Evolutionary conservation across 768 basidiomycete species (phyloP).

Genomic region (Russula griseocarnosa): DNA sequence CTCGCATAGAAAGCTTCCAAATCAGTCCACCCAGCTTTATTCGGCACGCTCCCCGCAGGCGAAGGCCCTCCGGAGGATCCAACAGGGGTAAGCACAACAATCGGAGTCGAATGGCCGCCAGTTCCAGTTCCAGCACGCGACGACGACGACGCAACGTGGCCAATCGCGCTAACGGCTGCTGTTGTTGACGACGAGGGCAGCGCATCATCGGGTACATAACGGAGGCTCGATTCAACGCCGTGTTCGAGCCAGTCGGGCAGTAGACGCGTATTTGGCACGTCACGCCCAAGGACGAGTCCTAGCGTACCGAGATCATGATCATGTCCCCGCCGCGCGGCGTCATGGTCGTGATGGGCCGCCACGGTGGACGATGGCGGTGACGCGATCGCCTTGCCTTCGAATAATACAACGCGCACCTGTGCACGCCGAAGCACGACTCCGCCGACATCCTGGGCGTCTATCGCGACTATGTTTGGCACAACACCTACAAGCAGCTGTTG

Average conservation of each 20-base stretch:
- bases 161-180: conserved; percentile 40
- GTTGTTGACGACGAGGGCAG: conserved; percentile 31
- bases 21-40: conserved; percentile 50
- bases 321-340: not conserved
- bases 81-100: conserved; percentile 51
- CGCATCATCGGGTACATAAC: conserved; percentile 61
- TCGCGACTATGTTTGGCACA: conserved; percentile 28
- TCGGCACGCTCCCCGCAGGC: conserved; percentile 35
- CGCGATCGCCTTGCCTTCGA: conserved; percentile 63
- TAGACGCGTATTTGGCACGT: conserved; percentile 46
- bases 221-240: conserved; percentile 72
- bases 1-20: conserved; percentile 68
- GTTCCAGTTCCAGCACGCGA: conserved; percentile 32
- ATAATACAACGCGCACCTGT: conserved; percentile 75
- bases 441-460: conserved; percentile 34
- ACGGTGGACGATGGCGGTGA: too few species aligned
- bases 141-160: conserved; percentile 33
- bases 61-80: conserved; percentile 35
- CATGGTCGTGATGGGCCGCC: conserved; percentile 33
- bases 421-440: conserved; percentile 79
- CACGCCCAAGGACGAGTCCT: conserved; percentile 54
- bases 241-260: conserved; percentile 87
- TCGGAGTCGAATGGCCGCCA: conserved; percentile 39
- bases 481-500: conserved; percentile 62
- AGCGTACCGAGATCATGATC: conserved; percentile 59